phyloP scores from a whole-genome alignment of 257 asterid species.

The Petrea volubilis region DNA sequence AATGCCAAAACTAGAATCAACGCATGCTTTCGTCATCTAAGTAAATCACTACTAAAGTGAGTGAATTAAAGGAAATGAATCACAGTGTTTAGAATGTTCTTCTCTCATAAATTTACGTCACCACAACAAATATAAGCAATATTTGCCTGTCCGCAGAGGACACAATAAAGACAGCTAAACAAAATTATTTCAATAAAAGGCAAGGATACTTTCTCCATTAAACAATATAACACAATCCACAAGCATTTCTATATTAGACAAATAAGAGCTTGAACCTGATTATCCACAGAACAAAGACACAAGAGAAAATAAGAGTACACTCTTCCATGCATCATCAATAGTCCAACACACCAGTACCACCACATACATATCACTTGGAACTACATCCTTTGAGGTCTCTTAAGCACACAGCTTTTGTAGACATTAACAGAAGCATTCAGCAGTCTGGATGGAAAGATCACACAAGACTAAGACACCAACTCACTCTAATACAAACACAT shows the following conservation, averaged over 20 bases:
- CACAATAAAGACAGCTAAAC: neutral
- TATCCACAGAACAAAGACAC: neutral
- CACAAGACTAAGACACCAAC: conserved; percentile 12
- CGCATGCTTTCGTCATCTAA: too few relatives aligned
- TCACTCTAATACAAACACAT: conserved; percentile 1
- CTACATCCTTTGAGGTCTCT: neutral
- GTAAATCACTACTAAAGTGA: neutral
- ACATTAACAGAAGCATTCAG: conserved; percentile 8
- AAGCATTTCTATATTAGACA: neutral
- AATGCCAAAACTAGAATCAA: too few relatives aligned
- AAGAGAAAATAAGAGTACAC: neutral
- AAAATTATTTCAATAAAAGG: neutral
- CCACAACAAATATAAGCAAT: neutral
- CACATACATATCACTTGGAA: neutral
- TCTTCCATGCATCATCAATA: neutral
- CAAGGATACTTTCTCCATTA: neutral
- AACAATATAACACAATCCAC: neutral
- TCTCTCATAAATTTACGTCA: neutral
- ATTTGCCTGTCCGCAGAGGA: too few relatives aligned
- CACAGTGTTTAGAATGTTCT: neutral
- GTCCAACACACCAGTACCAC: neutral
- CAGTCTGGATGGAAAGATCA: conserved; percentile 8
- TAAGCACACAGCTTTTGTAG: neutral
- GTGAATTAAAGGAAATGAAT: neutral
- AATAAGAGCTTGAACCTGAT: neutral